phyloP scores from a whole-genome alignment of 2,329 filamentous ascomycete species.

The Aspergillus spinulosporus region DNA sequence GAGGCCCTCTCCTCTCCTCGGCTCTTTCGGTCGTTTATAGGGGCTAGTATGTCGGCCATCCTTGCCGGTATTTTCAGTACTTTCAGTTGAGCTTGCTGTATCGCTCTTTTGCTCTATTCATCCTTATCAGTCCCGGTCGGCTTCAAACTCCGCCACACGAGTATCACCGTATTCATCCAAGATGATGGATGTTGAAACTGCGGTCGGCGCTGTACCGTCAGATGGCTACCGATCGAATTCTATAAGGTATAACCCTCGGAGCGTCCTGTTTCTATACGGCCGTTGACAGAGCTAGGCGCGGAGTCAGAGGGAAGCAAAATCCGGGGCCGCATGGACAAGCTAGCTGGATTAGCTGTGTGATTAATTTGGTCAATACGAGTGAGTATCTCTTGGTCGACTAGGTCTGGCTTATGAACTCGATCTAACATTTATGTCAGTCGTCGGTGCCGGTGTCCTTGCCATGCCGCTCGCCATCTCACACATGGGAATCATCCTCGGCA shows the following conservation, averaged over 20 bases:
- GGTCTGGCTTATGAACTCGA: neutral
- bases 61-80: slow-evolving; percentile 10
- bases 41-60: slow-evolving; percentile 26
- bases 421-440: slow-evolving; percentile 56
- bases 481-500: slow-evolving; percentile 87
- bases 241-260: slow-evolving; percentile 31
- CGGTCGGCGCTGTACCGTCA: slow-evolving; percentile 28
- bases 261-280: neutral
- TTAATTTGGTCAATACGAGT: slow-evolving; percentile 98
- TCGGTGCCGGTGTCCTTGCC: slow-evolving; percentile 90
- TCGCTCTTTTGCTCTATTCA: slow-evolving; percentile 21
- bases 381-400: slow-evolving; percentile 23
- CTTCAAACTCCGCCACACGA: slow-evolving; percentile 5
- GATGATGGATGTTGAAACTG: slow-evolving; percentile 37
- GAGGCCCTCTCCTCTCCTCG: slow-evolving; percentile 1
- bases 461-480: slow-evolving; percentile 95
- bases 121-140: slow-evolving; percentile 23
- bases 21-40: slow-evolving; percentile 26
- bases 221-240: slow-evolving; percentile 27
- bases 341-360: slow-evolving; percentile 83
- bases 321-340: slow-evolving; percentile 71
- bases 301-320: slow-evolving; percentile 65
- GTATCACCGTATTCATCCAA: slow-evolving; percentile 1
- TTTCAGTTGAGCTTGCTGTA: slow-evolving; percentile 17
- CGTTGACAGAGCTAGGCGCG: slow-evolving; percentile 30